Evolutionary conservation across 352 stramenopile species (phyloP).

Genomic region (Discostella stelligera): DNA sequence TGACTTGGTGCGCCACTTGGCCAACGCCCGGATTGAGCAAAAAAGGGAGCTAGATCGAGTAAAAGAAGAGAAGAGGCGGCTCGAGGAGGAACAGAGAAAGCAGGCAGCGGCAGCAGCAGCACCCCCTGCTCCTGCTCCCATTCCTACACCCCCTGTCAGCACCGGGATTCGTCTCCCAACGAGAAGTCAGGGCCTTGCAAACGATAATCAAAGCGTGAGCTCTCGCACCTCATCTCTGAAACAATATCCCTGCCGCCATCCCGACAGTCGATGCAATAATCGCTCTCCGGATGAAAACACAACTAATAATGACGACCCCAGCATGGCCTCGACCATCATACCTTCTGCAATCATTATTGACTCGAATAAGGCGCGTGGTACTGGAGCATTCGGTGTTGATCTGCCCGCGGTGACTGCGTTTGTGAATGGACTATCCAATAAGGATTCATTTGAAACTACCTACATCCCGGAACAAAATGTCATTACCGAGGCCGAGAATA

Average conservation of each 20-base stretch:
- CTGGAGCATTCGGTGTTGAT: slow-evolving; percentile 6
- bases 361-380: slow-evolving; percentile 4
- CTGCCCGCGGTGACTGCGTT: slow-evolving; percentile 3
- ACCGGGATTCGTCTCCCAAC: neutral
- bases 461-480: slow-evolving; percentile 44
- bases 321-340: slow-evolving; percentile 30
- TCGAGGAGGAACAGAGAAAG: slow-evolving; percentile 18
- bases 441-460: slow-evolving; percentile 43
- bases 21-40: slow-evolving; percentile 41
- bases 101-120: neutral
- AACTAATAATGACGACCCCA: slow-evolving; percentile 6
- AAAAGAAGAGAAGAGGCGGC: slow-evolving; percentile 27
- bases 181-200: neutral
- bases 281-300: slow-evolving; percentile 9
- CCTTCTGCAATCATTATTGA: slow-evolving; percentile 23
- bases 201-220: slow-evolving; percentile 4
- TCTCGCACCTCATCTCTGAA: neutral
- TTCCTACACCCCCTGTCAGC: neutral
- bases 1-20: slow-evolving; percentile 35
- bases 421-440: slow-evolving; percentile 3
- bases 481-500: slow-evolving; percentile 15
- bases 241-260: slow-evolving; percentile 5
- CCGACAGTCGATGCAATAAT: slow-evolving; percentile 1
- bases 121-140: neutral
- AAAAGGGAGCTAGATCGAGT: slow-evolving; percentile 41